phyloP scores from a whole-genome alignment of 176 grass and related monocot genomes.

The Oryza longistaminata region DNA sequence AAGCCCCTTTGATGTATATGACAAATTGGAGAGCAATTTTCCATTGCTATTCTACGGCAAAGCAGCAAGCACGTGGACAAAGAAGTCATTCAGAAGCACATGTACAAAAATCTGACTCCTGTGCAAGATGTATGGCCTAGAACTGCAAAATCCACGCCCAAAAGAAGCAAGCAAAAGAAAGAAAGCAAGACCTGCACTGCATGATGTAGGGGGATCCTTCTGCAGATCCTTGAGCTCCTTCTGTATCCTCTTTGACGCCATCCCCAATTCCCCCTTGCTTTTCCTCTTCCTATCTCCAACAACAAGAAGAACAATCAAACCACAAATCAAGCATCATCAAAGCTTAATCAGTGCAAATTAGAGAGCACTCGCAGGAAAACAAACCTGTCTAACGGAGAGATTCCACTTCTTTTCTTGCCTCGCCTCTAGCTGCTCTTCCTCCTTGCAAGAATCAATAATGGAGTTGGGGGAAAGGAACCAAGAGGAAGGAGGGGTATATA shows the following conservation, averaged over 20 bases:
- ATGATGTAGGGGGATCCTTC: slow-evolving; percentile 79
- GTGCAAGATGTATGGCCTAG: neutral
- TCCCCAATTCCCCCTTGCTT: neutral
- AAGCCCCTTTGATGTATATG: neutral
- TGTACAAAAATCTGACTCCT: slow-evolving; percentile 29
- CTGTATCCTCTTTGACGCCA: slow-evolving; percentile 86
- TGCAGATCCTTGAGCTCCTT: slow-evolving; percentile 91
- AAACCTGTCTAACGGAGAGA: slow-evolving; percentile 19
- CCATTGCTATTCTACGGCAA: neutral
- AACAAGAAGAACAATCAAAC: slow-evolving; percentile 18
- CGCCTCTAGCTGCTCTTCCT: neutral
- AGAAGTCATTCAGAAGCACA: slow-evolving; percentile 33
- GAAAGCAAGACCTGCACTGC: slow-evolving; percentile 66
- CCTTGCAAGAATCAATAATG: slow-evolving; percentile 48
- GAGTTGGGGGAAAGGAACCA: slow-evolving; percentile 18
- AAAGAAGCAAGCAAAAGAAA: neutral
- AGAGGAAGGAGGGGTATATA: slow-evolving; percentile 38
- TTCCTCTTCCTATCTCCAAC: slow-evolving; percentile 18
- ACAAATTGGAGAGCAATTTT: neutral
- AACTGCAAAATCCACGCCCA: slow-evolving; percentile 20
- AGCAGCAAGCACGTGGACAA: slow-evolving; percentile 10
- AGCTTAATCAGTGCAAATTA: neutral
- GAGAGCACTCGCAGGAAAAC: neutral
- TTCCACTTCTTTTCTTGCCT: neutral
- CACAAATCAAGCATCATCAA: slow-evolving; percentile 4